A percentile compares a stretch with the other conserved stretches of the same genome.
Conservation (phyloP, 495 filamentous ascomycete species). For the Aspergillus haitiensis region DNA sequence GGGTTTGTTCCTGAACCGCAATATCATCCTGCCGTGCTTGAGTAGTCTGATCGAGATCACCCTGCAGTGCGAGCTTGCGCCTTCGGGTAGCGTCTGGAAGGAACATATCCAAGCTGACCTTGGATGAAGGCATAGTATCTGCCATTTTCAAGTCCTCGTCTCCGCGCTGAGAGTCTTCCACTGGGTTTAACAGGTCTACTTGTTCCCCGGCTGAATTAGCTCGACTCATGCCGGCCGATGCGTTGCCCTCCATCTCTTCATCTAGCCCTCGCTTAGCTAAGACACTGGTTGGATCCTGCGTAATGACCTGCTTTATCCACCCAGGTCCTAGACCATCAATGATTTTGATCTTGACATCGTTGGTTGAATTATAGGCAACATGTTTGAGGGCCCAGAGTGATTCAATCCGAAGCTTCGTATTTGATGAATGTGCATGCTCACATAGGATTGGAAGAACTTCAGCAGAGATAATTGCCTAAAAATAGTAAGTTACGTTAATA, state of each 20-base stretch:
- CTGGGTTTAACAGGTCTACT: constrained; percentile 64
- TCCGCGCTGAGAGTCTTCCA: constrained; percentile 53
- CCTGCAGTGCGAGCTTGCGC: constrained; percentile 50
- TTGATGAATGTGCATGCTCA: constrained; percentile 76
- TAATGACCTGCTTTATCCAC: constrained; percentile 79
- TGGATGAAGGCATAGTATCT: constrained; percentile 47
- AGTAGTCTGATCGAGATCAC: constrained; percentile 46
- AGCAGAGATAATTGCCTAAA: constrained; percentile 67
- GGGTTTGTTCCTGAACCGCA: constrained; percentile 83
- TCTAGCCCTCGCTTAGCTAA: constrained; percentile 37
- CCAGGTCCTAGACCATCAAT: constrained; percentile 73
- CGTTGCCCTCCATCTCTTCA: constrained; percentile 38
- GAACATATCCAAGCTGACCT: constrained; percentile 45
- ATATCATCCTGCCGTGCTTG: constrained; percentile 74
- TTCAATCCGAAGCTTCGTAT: constrained; percentile 70
- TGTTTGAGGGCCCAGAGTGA: constrained; percentile 94
- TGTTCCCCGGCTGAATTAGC: constrained; percentile 65
- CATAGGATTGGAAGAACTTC: constrained; percentile 79
- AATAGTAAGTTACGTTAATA: constrained; percentile 17
- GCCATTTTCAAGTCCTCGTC: constrained; percentile 69
- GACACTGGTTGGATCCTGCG: constrained; percentile 40
- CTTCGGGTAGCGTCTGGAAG: constrained; percentile 42
- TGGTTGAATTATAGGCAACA: constrained; percentile 65
- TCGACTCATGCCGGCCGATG: constrained; percentile 55
- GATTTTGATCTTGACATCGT: constrained; percentile 69